phyloP scores from a whole-genome alignment of 2,329 filamentous ascomycete species.

The Geosmithia flava region DNA sequence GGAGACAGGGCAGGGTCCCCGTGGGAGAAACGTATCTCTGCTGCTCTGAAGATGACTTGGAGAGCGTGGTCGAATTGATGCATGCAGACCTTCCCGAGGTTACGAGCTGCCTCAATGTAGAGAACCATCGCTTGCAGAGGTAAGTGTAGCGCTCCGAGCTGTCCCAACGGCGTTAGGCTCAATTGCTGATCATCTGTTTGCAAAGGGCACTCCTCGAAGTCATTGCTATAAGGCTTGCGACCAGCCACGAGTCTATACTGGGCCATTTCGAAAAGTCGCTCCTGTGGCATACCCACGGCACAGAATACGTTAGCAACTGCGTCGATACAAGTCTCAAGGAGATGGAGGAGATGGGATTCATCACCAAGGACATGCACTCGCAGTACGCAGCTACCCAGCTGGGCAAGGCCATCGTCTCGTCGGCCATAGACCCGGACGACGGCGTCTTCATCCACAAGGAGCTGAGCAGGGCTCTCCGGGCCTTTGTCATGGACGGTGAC shows the following conservation, averaged over 20 bases:
- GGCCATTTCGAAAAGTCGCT: conserved; percentile 60
- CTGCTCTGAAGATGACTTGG: conserved; percentile 55
- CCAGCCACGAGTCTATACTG: conserved; percentile 48
- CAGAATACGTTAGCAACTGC: conserved; percentile 34
- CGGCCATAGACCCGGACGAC: conserved; percentile 61
- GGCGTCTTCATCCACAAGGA: conserved; percentile 63
- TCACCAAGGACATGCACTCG: conserved; percentile 31
- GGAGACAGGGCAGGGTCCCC: conserved; percentile 67
- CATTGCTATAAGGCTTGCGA: conserved; percentile 55
- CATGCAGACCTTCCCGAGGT: conserved; percentile 60
- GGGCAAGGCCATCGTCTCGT: conserved; percentile 59
- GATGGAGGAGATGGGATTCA: conserved; percentile 40
- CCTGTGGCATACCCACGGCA: conserved; percentile 43
- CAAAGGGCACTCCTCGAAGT: conserved; percentile 57
- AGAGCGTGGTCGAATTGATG: conserved; percentile 58
- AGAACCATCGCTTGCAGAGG: conserved; percentile 57
- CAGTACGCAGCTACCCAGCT: conserved; percentile 51
- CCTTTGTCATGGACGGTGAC: conserved; percentile 71
- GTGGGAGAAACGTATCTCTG: conserved; percentile 68
- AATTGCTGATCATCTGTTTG: conserved; percentile 5
- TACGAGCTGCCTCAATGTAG: conserved; percentile 54
- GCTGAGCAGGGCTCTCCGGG: conserved; percentile 51
- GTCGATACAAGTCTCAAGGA: conserved; percentile 48
- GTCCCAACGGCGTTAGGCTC: not conserved
- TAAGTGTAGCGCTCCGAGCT: conserved; percentile 11